These are phyloP conservation scores for Spongospora subterranea DNA, from an alignment of 208 protist genomes.

Conservation along the genomic window DNA sequence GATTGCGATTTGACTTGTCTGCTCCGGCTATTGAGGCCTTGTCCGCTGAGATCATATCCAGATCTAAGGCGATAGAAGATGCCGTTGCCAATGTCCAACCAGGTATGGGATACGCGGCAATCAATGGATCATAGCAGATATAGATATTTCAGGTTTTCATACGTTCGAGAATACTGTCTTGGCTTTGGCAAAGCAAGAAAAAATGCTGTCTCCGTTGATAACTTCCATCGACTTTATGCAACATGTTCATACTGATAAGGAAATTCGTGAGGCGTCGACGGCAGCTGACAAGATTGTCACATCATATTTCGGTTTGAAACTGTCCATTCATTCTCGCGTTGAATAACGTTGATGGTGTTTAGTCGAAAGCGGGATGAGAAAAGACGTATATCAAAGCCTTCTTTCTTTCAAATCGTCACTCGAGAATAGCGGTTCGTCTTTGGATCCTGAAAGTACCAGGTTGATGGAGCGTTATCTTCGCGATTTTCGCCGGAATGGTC, in stretches of 20 bases:
- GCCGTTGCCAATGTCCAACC: neutral
- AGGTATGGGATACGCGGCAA: neutral
- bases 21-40: neutral
- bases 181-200: conserved; percentile 10
- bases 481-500: conserved; percentile 56
- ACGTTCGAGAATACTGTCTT: conserved; percentile 55
- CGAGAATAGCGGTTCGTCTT: neutral
- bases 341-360: neutral
- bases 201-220: neutral
- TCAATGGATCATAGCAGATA: neutral
- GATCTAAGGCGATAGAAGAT: conserved; percentile 19
- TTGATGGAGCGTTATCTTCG: conserved; percentile 35
- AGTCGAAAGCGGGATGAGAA: conserved; percentile 45
- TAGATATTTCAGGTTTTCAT: neutral
- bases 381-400: conserved; percentile 4
- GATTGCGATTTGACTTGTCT: conserved; percentile 27
- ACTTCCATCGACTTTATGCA: conserved; percentile 14
- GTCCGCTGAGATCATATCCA: neutral
- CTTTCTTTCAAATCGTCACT: neutral
- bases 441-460: neutral
- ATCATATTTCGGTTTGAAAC: neutral
- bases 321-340: neutral
- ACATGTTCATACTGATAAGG: conserved; percentile 57
- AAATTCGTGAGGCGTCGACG: conserved; percentile 5
- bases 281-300: conserved; percentile 32